Evolutionary conservation across 306 rosid species (phyloP), one percentile per base, ranked within the genome.

Genomic region (Cucurbita maxima): DNA sequence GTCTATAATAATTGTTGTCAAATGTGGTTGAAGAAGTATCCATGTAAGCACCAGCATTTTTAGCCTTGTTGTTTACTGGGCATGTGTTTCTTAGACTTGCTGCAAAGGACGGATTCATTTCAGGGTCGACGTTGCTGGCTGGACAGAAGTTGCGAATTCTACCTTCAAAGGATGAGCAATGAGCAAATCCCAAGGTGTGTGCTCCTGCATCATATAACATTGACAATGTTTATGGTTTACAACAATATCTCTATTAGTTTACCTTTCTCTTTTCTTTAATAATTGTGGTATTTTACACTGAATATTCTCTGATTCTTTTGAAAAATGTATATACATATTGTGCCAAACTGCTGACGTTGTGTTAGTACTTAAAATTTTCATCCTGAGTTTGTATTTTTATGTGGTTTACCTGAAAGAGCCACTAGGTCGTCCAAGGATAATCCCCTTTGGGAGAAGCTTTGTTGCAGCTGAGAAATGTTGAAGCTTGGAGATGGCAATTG

Each of bases 141-240:
- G 94, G 77, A 50, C 81, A 57, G 77, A 88, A 93, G 78, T 74
- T 86, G 50, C 80, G 87, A 84, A 93, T 76, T 75, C 89, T 76
- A 50, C 81, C 79, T 60, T 81, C 72, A 74, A 85, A 83, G 20
- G 89, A 83, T 22, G 98, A 85, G 75, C 98, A 92, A 77, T 90
- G 98, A 68, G 96, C 83, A 77, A 92, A 92, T 48, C 98, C 98
- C 36, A 93, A 77, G 66, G 97, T 93, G 59, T 93, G 96, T 38
- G 89, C 98, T 78, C 98, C 98, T 92, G 76, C 79, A 84, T 55
- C 57, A 22, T 16, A 48, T 48, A 11, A 41, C 11, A 64, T 64
- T 64, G 72, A 18, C 40, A 3, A 20, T 12, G 55, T 7, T 44
- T 11, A 41, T 18, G 36, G 51, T 63, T 62, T 38, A 37, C 45